A percentile compares a stretch with the other conserved stretches of the same genome.
phyloP scores from a whole-genome alignment of 495 filamentous ascomycete genomes.

The Aspergillus nanangensis region DNA sequence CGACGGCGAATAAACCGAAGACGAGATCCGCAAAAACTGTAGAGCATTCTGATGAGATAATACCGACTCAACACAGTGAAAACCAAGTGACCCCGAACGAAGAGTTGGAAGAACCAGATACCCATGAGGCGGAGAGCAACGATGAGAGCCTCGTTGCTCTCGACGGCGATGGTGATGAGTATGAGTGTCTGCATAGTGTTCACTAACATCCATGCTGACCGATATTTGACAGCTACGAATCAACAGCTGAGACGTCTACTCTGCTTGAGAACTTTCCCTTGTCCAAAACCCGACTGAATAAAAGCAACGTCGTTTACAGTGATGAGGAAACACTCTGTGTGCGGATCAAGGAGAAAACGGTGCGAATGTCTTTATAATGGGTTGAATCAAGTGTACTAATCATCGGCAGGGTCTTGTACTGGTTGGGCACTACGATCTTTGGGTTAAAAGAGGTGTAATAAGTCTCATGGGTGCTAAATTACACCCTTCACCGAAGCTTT shows the following conservation, averaged over 20 bases:
- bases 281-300: conserved; percentile 37
- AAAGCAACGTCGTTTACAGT: conserved; percentile 36
- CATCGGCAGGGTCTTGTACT: conserved; percentile 55
- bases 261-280: conserved; percentile 39
- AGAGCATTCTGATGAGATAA: neutral
- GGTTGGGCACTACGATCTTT: conserved; percentile 70
- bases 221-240: conserved; percentile 38
- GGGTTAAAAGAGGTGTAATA: conserved; percentile 59
- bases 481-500: conserved; percentile 41
- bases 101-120: conserved; percentile 15
- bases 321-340: conserved; percentile 37
- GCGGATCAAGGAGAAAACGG: conserved; percentile 40
- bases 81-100: conserved; percentile 8
- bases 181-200: neutral
- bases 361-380: conserved; percentile 9
- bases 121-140: conserved; percentile 17
- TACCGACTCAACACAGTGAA: neutral
- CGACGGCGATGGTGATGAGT: conserved; percentile 20
- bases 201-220: no score
- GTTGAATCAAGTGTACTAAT: conserved; percentile 11
- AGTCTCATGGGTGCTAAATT: conserved; percentile 63
- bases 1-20: conserved; percentile 4
- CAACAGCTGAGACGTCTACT: conserved; percentile 25
- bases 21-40: neutral
- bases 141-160: conserved; percentile 20